A percentile compares a stretch with the other conserved stretches of the same genome.
Evolutionary conservation across 306 rosid genomes (phyloP).

Genomic region (Lathyrus sativus): DNA sequence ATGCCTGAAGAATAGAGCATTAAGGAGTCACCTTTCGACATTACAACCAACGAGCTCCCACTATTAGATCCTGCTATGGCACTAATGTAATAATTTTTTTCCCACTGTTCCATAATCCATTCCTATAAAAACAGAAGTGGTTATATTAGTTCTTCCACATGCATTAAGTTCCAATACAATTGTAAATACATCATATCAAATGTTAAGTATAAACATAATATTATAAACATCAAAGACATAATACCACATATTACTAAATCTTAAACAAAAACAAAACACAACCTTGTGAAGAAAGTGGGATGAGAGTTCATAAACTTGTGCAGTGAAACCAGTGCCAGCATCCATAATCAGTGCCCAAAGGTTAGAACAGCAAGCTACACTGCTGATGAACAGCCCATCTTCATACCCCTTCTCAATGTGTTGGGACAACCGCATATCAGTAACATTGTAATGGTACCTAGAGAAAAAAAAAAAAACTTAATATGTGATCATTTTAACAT

Average conservation of each 20-base stretch:
- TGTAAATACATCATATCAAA: conserved; percentile 18
- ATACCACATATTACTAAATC: neutral
- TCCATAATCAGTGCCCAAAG: conserved; percentile 97
- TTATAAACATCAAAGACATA: conserved; percentile 14
- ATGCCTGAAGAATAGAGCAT: conserved; percentile 22
- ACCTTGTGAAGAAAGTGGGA: conserved; percentile 87
- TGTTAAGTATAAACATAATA: conserved; percentile 9
- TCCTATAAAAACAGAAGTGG: conserved; percentile 54
- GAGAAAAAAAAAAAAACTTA: conserved; percentile 12
- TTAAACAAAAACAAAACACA: conserved; percentile 16
- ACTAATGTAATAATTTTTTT: conserved; percentile 74
- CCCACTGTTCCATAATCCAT: conserved; percentile 99
- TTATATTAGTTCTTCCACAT: conserved; percentile 42
- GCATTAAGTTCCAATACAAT: conserved; percentile 39
- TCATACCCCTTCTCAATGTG: conserved; percentile 87
- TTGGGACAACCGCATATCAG: conserved; percentile 77
- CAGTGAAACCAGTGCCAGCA: conserved; percentile 86
- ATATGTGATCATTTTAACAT: conserved; percentile 3
- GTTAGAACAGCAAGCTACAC: conserved; percentile 73
- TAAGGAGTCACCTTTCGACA: conserved; percentile 75
- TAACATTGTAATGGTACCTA: conserved; percentile 95
- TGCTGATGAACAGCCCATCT: conserved; percentile 78
- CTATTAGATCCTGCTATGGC: conserved; percentile 80
- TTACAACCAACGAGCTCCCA: conserved; percentile 82
- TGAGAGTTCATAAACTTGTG: conserved; percentile 83